Conservation (phyloP, 2,329 filamentous ascomycete genomes). For the Fusarium sororula region DNA sequence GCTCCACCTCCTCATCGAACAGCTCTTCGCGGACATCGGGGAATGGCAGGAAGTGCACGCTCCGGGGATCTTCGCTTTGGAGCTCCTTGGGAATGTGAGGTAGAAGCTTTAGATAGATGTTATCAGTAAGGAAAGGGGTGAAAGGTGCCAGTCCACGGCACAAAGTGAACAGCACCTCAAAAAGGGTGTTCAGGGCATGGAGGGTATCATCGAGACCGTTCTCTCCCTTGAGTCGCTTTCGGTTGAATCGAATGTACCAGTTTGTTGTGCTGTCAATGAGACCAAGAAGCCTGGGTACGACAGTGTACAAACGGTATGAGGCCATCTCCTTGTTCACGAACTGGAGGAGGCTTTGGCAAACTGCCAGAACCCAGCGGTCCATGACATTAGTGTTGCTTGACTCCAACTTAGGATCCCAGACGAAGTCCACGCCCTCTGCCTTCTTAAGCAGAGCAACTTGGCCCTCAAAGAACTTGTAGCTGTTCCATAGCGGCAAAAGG, state of each 20-base stretch:
- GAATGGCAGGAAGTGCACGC: constrained; percentile 92
- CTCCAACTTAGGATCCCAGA: constrained; percentile 80
- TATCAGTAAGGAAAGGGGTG: constrained; percentile 94
- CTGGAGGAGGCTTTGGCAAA: constrained; percentile 87
- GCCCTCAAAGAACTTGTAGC: constrained; percentile 94
- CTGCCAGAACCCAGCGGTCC: constrained; percentile 94
- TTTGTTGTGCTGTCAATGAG: constrained; percentile 97
- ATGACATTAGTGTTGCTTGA: constrained; percentile 88
- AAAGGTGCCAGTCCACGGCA: constrained; percentile 91
- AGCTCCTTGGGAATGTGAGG: constrained; percentile 81
- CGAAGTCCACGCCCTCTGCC: constrained; percentile 77
- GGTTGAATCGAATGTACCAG: constrained; percentile 97
- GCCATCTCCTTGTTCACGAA: constrained; percentile 93
- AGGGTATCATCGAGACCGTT: constrained; percentile 85
- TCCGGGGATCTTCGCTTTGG: constrained; percentile 76
- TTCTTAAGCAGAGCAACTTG: constrained; percentile 90
- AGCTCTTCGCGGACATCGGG: constrained; percentile 89
- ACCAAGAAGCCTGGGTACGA: constrained; percentile 82
- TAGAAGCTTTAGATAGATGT: constrained; percentile 86
- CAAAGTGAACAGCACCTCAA: constrained; percentile 91
- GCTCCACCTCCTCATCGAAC: constrained; percentile 86
- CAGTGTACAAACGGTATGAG: constrained; percentile 85
- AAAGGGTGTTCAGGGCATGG: constrained; percentile 92
- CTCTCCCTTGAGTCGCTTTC: constrained; percentile 89
- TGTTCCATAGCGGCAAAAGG: constrained; percentile 92